Conservation (phyloP, 1,284 basidiomycete species). For the Stygiomarasmius scandens region DNA sequence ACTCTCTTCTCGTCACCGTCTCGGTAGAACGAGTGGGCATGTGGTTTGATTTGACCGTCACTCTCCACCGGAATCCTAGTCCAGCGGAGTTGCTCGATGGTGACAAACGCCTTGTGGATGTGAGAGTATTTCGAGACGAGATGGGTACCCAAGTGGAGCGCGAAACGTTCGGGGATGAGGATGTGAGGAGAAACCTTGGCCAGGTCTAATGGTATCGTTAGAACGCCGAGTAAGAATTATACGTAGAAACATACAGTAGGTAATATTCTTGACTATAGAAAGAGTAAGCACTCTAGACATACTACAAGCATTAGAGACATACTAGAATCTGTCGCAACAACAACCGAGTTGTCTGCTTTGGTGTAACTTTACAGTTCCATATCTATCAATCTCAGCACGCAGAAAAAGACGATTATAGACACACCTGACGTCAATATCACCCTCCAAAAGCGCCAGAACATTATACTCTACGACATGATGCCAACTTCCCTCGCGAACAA, state of each 20-base stretch:
- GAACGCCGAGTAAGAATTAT: background rate
- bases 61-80: conserved; percentile 65
- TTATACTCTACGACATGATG: conserved; percentile 83
- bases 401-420: conserved; percentile 20
- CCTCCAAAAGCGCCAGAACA: conserved; percentile 78
- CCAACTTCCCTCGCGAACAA: conserved; percentile 73
- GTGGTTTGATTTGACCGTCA: conserved; percentile 47
- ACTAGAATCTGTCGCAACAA: conserved; percentile 91
- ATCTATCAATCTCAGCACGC: background rate
- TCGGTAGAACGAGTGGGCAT: conserved; percentile 84
- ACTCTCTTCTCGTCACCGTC: conserved; percentile 90
- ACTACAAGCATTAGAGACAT: conserved; percentile 33
- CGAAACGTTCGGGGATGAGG: conserved; percentile 83
- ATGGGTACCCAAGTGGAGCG: conserved; percentile 84
- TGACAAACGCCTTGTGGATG: conserved; percentile 74
- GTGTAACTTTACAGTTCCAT: conserved; percentile 59
- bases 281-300: background rate
- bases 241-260: conserved; percentile 63
- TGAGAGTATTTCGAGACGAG: conserved; percentile 86
- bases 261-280: conserved; percentile 86
- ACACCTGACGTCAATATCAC: conserved; percentile 73
- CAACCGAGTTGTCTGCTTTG: conserved; percentile 79
- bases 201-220: conserved; percentile 54
- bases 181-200: conserved; percentile 88
- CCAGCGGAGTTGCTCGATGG: conserved; percentile 87